Evolutionary conservation across 345 rosid genomes (phyloP).

Genomic region (Theobroma cacao): DNA sequence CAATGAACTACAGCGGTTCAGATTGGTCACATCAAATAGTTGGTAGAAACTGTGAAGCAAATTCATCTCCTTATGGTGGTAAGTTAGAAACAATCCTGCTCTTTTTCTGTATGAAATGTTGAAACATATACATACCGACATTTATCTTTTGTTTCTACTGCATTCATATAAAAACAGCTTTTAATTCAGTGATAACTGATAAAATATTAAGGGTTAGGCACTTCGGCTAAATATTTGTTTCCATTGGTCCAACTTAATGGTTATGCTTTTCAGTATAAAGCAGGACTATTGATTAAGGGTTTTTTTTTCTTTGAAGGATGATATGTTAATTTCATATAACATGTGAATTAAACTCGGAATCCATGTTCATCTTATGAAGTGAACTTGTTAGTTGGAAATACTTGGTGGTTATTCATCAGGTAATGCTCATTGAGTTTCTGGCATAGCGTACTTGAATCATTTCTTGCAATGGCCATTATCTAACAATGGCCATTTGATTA

Average conservation of each 20-base stretch:
- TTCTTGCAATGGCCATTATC: neutral
- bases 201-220: neutral
- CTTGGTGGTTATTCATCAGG: neutral
- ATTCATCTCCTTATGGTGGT: conserved; percentile 28
- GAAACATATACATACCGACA: neutral
- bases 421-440: neutral
- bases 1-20: conserved; percentile 37
- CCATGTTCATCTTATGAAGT: neutral
- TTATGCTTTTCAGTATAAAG: neutral
- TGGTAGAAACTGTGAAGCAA: conserved; percentile 29
- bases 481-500: neutral
- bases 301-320: neutral
- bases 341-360: neutral
- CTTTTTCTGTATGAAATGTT: neutral
- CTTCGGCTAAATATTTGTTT: neutral
- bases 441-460: neutral
- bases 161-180: neutral
- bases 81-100: conserved; percentile 16
- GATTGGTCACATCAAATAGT: conserved; percentile 18
- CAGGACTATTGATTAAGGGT: neutral
- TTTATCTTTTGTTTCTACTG: neutral
- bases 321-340: neutral
- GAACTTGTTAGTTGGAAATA: neutral
- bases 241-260: neutral
- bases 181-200: neutral